Evolutionary conservation across 768 basidiomycete genomes (phyloP).

Genomic region (Paxillus involutus): DNA sequence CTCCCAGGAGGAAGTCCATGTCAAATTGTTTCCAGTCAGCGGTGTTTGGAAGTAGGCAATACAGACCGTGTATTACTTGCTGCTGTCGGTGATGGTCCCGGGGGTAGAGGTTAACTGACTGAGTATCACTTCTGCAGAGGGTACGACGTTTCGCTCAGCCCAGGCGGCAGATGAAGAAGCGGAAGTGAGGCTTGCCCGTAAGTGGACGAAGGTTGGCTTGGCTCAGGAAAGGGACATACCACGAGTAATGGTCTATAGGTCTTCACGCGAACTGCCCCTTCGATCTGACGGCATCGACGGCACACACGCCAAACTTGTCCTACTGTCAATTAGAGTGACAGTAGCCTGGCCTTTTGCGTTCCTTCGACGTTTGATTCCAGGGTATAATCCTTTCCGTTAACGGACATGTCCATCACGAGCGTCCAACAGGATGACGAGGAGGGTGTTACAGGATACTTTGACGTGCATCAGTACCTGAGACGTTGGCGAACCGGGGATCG

Average conservation of each 20-base stretch:
- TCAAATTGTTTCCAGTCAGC: slow-evolving; percentile 24
- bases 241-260: slow-evolving; percentile 27
- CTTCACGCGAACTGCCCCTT: slow-evolving; percentile 35
- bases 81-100: slow-evolving; percentile 19
- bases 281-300: slow-evolving; percentile 38
- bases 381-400: slow-evolving; percentile 27
- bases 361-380: slow-evolving; percentile 31
- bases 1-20: slow-evolving; percentile 42
- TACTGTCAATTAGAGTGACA: slow-evolving; percentile 45
- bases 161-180: not conserved
- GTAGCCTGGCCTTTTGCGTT: slow-evolving; percentile 27
- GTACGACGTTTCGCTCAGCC: not conserved
- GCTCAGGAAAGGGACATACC: slow-evolving; percentile 37
- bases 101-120: not conserved
- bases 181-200: slow-evolving; percentile 9
- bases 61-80: slow-evolving; percentile 40
- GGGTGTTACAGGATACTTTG: slow-evolving; percentile 36
- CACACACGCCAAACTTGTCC: slow-evolving; percentile 39
- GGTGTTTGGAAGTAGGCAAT: slow-evolving; percentile 32
- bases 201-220: slow-evolving; percentile 31
- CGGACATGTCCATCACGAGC: slow-evolving; percentile 36
- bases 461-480: slow-evolving; percentile 20
- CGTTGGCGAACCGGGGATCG: slow-evolving; percentile 31
- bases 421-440: slow-evolving; percentile 40
- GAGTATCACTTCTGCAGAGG: slow-evolving; percentile 27